These are phyloP conservation scores for Torrubiellomyces zombiae DNA, from an alignment of 2,329 filamentous ascomycete species.

Conservation along the genomic window DNA sequence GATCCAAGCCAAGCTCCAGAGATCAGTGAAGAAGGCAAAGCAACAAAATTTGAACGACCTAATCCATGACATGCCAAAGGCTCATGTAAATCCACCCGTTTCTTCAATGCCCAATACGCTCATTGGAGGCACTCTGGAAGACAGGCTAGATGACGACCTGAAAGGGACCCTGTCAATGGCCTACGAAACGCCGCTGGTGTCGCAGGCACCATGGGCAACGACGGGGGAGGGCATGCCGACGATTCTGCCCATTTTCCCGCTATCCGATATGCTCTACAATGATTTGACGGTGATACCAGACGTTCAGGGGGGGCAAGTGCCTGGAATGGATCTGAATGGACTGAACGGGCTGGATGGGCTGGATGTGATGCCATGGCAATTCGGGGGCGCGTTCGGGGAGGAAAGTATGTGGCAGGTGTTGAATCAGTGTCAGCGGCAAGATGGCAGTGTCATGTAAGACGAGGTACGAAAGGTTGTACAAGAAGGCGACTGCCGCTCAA, in stretches of 20 bases:
- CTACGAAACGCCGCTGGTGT: background rate
- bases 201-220: slow-evolving; percentile 18
- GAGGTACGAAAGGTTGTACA: no score
- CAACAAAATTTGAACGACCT: slow-evolving; percentile 6
- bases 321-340: background rate
- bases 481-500: no score
- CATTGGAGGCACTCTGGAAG: no score
- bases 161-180: no score
- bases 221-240: slow-evolving; percentile 30
- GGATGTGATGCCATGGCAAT: slow-evolving; percentile 23
- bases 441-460: no score
- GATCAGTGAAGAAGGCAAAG: slow-evolving; percentile 19
- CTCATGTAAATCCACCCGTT: slow-evolving; percentile 1
- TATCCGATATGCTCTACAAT: slow-evolving; percentile 39
- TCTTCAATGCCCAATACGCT: no score
- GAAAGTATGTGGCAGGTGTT: slow-evolving; percentile 40
- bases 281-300: slow-evolving; percentile 29
- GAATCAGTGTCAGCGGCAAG: slow-evolving; percentile 26
- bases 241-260: slow-evolving; percentile 39
- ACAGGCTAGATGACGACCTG: no score
- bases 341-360: background rate
- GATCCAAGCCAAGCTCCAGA: slow-evolving; percentile 35
- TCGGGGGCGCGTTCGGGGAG: slow-evolving; percentile 36
- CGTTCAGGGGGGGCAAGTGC: slow-evolving; percentile 6
- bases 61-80: slow-evolving; percentile 2